A percentile compares a stretch with the other conserved stretches of the same genome.
phyloP scores from a whole-genome alignment of 306 rosid species.

The Chamaecrista fasciculata region DNA sequence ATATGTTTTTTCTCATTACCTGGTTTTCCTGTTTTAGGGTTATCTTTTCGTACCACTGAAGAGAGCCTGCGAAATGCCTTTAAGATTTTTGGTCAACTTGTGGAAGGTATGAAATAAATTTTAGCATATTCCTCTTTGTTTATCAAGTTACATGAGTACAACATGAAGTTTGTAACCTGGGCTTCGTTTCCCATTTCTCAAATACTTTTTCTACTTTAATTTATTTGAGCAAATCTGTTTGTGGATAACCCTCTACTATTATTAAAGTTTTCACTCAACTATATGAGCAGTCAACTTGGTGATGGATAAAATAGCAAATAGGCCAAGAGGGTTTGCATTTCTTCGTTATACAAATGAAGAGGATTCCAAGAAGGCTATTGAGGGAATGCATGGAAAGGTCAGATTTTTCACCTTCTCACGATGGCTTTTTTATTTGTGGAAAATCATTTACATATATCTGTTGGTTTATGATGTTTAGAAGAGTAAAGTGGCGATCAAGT shows the following conservation, averaged over 20 bases:
- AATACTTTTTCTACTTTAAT: background rate
- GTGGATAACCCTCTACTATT: background rate
- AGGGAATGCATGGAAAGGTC: constrained; percentile 98
- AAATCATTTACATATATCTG: constrained; percentile 7
- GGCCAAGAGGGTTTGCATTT: constrained; percentile 97
- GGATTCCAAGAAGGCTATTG: constrained; percentile 77
- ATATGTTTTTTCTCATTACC: background rate
- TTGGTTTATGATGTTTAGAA: background rate
- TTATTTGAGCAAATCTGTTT: background rate
- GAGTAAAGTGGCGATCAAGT: background rate
- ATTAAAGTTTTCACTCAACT: background rate
- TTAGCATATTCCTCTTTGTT: background rate
- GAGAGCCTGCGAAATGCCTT: constrained; percentile 80
- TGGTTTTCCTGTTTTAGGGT: constrained; percentile 44
- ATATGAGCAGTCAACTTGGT: constrained; percentile 68
- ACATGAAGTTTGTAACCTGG: background rate
- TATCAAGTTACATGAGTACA: constrained; percentile 4
- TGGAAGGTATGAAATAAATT: constrained; percentile 55
- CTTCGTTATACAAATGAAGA: constrained; percentile 75
- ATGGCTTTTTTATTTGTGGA: background rate
- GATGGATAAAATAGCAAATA: constrained; percentile 89
- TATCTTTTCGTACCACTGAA: constrained; percentile 86
- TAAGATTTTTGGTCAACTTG: constrained; percentile 67
- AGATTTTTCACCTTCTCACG: background rate
- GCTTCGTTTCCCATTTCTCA: background rate